Conservation (phyloP, 1,284 basidiomycete species). For the Pseudozyma flocculosa region DNA sequence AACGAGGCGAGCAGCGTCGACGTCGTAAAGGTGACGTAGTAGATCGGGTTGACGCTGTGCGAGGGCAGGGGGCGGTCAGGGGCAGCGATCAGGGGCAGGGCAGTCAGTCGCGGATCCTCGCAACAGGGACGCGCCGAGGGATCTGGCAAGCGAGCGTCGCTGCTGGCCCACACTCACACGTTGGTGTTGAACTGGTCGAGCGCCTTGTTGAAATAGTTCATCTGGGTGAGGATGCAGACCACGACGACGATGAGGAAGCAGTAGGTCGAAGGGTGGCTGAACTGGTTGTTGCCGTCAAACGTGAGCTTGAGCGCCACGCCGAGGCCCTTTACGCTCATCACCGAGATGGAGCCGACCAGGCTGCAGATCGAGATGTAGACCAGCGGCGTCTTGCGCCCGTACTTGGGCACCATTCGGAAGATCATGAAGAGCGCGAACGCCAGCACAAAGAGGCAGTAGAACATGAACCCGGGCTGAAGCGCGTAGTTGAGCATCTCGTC, state of each 20-base stretch:
- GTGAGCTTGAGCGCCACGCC: constrained; percentile 96
- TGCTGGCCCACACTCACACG: constrained; percentile 68
- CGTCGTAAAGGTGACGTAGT: constrained; percentile 98
- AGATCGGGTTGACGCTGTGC: constrained; percentile 89
- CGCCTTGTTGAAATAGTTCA: constrained; percentile 99
- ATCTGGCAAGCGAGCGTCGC: too few species aligned
- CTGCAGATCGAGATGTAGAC: constrained; percentile 95
- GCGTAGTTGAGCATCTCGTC: constrained; percentile 91
- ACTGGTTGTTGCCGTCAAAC: constrained; percentile 90
- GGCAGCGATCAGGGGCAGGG: not conserved
- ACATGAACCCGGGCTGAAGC: constrained; percentile 72
- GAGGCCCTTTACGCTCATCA: constrained; percentile 95
- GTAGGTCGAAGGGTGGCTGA: constrained; percentile 90
- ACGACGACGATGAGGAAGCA: constrained; percentile 83
- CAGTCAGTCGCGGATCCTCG: not conserved
- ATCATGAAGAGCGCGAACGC: constrained; percentile 79
- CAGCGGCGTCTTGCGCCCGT: constrained; percentile 83
- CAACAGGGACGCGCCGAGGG: not conserved
- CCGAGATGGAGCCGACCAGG: constrained; percentile 74
- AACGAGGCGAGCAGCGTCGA: constrained; percentile 91
- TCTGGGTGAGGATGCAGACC: constrained; percentile 87
- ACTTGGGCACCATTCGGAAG: constrained; percentile 78
- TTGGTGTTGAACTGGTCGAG: constrained; percentile 96
- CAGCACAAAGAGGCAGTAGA: constrained; percentile 82
- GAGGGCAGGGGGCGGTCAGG: too few species aligned